Evolutionary conservation across 176 grass and related monocot genomes (phyloP).

Genomic region (Phragmites australis): DNA sequence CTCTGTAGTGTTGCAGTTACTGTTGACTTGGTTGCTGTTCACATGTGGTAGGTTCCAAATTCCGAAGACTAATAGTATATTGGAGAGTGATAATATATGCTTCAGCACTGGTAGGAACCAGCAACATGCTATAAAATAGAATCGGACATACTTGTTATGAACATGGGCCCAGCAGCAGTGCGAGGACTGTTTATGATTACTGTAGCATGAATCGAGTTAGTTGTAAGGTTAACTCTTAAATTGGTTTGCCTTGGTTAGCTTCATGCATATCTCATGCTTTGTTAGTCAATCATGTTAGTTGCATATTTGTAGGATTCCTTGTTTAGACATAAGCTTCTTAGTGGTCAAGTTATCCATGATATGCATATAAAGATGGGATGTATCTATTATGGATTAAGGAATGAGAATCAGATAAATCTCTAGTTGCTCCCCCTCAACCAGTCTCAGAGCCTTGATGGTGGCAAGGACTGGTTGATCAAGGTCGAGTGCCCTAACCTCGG

Average conservation of each 20-base stretch:
- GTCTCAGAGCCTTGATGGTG: not conserved
- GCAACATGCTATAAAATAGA: slow-evolving; percentile 8
- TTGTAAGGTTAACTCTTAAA: not conserved
- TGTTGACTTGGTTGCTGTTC: not conserved
- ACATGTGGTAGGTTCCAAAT: not conserved
- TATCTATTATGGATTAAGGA: not conserved
- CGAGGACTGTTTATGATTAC: not conserved
- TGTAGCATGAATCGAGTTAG: not conserved
- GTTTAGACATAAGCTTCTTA: not conserved
- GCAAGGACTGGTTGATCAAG: not conserved
- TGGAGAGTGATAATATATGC: not conserved
- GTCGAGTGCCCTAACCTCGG: not conserved
- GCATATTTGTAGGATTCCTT: not conserved
- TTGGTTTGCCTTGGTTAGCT: not conserved
- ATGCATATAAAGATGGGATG: not conserved
- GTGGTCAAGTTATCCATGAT: not conserved
- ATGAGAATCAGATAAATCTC: not conserved
- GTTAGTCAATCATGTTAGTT: not conserved
- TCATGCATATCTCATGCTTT: not conserved
- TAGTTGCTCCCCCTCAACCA: not conserved
- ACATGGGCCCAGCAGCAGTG: not conserved
- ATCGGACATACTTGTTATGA: slow-evolving; percentile 12
- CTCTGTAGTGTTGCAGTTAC: not conserved
- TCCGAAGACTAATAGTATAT: no score
- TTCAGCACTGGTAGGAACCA: slow-evolving; percentile 13